Evolutionary conservation across 371 early-diverging fungal species (phyloP), one percentile per base, ranked within the genome.

Genomic region (Mortierella polycephala): DNA sequence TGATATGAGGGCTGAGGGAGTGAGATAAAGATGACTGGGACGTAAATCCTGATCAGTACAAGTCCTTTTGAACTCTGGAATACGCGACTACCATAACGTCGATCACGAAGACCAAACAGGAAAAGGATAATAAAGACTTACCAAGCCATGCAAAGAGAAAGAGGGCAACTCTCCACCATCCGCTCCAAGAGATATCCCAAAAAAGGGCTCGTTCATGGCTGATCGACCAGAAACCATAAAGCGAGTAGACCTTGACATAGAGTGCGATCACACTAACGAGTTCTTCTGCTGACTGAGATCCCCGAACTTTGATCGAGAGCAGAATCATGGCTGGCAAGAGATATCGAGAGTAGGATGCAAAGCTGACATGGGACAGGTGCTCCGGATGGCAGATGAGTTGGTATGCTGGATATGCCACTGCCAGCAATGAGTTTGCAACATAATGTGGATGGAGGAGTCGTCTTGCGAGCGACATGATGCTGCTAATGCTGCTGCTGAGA

Each of bases 1-100:
- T 81, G 85, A 59, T 89, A 89, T 70, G 88, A 82, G 14, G 89
- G 89, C 44, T 88, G 89, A 44, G 88, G 88, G 40, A 87, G 81
- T 2, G 85, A 55, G 18, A 85, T 81, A 16, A 87, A 89, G 41
- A 89, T 59, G 0, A 67, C 88, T 88, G 64, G 30, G 30, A 30
- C 30, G 4, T 30, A 30, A 2, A 30, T 30, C 30, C 30, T 30
- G 30, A 30, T 30, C 30, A 30, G 30, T 30, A 30, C 30, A 30
- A 30, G 30, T 30, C 30, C 30, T 4, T 30, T 30, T 30, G 30
- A 4, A 59, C 16, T 39, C 41, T 5, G 13, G 44, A 18, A 30
- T 12, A 45, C 7, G 41, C 14, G n/a, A 16, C 12, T 14, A 30
- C 16, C 13, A 50, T 6, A 40, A 49, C 55, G 42, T 21, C 16